A percentile compares a stretch with the other conserved stretches of the same genome.
phyloP scores from a whole-genome alignment of 768 basidiomycete genomes.

The Coprinopsis sp. region DNA sequence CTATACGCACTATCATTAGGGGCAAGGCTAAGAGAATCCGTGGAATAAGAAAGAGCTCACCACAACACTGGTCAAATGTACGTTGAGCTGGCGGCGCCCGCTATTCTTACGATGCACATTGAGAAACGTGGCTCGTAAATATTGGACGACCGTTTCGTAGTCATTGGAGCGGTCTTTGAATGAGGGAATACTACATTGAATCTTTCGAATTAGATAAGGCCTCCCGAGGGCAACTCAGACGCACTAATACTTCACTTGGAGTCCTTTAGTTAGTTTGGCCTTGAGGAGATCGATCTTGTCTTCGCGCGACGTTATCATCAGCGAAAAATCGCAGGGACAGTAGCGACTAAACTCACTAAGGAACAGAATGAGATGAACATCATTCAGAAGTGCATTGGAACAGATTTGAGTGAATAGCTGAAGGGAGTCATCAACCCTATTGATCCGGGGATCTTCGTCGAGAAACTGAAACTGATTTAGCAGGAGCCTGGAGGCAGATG shows the following conservation, averaged over 20 bases:
- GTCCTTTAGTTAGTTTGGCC: slow-evolving; percentile 64
- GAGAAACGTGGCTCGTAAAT: slow-evolving; percentile 84
- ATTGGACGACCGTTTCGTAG: slow-evolving; percentile 76
- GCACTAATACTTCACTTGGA: slow-evolving; percentile 77
- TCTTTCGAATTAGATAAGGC: slow-evolving; percentile 4
- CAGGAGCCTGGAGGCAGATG: background rate
- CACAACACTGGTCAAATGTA: slow-evolving; percentile 77
- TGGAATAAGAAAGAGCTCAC: slow-evolving; percentile 34
- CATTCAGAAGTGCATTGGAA: slow-evolving; percentile 74
- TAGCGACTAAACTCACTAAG: slow-evolving; percentile 37
- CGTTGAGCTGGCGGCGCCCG: slow-evolving; percentile 76
- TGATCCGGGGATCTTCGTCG: slow-evolving; percentile 81
- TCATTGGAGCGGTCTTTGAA: slow-evolving; percentile 78
- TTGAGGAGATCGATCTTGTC: slow-evolving; percentile 78
- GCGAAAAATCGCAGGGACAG: slow-evolving; percentile 4
- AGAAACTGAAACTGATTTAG: slow-evolving; percentile 52
- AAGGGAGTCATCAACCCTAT: slow-evolving; percentile 84
- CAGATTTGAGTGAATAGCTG: slow-evolving; percentile 85
- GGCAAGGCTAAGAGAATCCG: background rate
- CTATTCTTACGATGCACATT: slow-evolving; percentile 79
- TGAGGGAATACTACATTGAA: slow-evolving; percentile 60
- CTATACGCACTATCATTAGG: slow-evolving; percentile 29
- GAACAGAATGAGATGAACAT: slow-evolving; percentile 56
- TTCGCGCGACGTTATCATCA: slow-evolving; percentile 24
- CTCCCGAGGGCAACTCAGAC: slow-evolving; percentile 17